Evolutionary conservation across 305 asterid genomes (phyloP), one percentile per base, ranked within the genome.

Genomic region (Fraxinus baroniana): DNA sequence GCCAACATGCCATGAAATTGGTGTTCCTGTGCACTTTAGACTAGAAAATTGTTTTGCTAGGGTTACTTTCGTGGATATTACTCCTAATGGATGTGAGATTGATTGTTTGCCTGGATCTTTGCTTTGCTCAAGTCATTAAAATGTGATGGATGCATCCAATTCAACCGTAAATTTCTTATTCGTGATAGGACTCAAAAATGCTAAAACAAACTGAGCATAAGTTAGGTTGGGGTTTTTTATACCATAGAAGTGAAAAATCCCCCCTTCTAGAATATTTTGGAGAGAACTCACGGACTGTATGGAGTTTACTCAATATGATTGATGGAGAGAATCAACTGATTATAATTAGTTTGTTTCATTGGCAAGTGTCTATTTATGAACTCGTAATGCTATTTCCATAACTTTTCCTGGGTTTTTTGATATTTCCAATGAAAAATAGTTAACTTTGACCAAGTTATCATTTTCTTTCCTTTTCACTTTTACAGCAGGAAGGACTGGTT

Each of bases 401-500:
- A 7, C 72, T 64, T n/a, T 62, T 66, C 73, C 15, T 24, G 22
- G 20, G 5, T 52, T 52, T 17, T 52, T 17, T 52, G 20, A 52
- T 52, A 52, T 17, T 52, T 52, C 7, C 22, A 17, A 15, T 52
- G 22, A 17, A 36, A 81, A 87, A 3, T 12, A 10, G 70, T 18
- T 77, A 62, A 70, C 44, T 75, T 8, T 68, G 57, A 73, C 83
- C 82, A 78, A 39, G 78, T 70, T 76, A 74, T 74, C 10, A 8
- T 30, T 12, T 70, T 70, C 36, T 37, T 83, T 52, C 32, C 52
- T 80, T 35, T 36, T 74, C 82, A 26, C 32, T 39, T 46, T 78
- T 81, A 70, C 90, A 96, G 99, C 98, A 82, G 99, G 98, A 52
- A 92, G 95, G 86, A 85, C 89, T 86, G 98, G 99, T 81, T 92